phyloP scores from a whole-genome alignment of 768 basidiomycete genomes.

The Tylopilus plumbeoviolaceoides region DNA sequence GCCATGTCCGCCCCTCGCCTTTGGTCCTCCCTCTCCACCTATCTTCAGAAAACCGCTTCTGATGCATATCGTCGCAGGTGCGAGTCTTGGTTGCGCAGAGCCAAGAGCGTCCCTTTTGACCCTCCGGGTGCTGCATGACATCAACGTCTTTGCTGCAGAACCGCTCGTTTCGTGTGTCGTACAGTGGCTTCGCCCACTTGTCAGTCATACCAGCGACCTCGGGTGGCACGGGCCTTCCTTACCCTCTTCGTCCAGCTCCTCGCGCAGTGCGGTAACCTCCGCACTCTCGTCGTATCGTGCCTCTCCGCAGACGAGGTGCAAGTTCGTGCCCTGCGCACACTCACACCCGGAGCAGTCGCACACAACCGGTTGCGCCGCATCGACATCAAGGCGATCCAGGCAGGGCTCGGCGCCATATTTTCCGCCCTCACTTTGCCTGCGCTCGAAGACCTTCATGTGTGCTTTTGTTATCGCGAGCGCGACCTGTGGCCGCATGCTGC shows the following conservation, averaged over 20 bases:
- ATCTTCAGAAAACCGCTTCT: slow-evolving; percentile 10
- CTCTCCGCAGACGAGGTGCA: slow-evolving; percentile 21
- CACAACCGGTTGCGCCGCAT: slow-evolving; percentile 20
- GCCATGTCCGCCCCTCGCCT: slow-evolving; percentile 30
- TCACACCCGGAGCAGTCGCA: slow-evolving; percentile 12
- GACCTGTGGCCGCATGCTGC: slow-evolving; percentile 26
- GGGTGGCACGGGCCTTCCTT: slow-evolving; percentile 33
- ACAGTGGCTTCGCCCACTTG: slow-evolving; percentile 22
- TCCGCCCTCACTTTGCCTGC: slow-evolving; percentile 20
- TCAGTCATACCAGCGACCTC: slow-evolving; percentile 23
- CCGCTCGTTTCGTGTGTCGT: slow-evolving; percentile 1
- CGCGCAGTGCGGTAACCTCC: slow-evolving; percentile 20
- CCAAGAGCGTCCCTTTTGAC: slow-evolving; percentile 25
- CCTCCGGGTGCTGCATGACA: slow-evolving; percentile 26
- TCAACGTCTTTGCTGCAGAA: slow-evolving; percentile 9
- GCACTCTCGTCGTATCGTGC: slow-evolving; percentile 20
- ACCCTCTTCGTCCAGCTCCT: slow-evolving; percentile 22
- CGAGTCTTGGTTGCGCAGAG: slow-evolving; percentile 26
- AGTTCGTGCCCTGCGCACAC: slow-evolving; percentile 3
- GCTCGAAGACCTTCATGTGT: slow-evolving; percentile 31
- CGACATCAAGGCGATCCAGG: slow-evolving; percentile 28
- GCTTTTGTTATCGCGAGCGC: slow-evolving; percentile 29
- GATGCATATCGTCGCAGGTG: slow-evolving; percentile 17
- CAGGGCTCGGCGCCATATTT: slow-evolving; percentile 21
- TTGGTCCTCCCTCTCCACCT: slow-evolving; percentile 29